A percentile compares a stretch with the other conserved stretches of the same genome.
These are phyloP conservation scores for Syncephalis fuscata DNA, from an alignment of 371 early-diverging fungal genomes.

Conservation along the genomic window DNA sequence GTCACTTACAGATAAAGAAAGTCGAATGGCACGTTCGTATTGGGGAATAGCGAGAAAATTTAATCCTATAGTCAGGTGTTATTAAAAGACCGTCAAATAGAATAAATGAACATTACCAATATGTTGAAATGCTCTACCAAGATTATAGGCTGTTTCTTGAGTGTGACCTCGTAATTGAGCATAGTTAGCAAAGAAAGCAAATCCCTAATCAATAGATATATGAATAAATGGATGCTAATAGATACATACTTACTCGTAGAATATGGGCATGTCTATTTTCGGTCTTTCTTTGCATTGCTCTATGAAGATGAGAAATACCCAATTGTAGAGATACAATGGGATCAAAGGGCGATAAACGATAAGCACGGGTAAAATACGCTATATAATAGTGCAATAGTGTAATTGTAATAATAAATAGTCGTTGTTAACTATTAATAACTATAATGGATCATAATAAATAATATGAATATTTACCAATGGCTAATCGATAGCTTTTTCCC, in stretches of 20 bases:
- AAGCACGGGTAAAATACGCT: conserved; percentile 46
- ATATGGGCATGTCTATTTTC: conserved; percentile 53
- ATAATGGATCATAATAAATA: not conserved
- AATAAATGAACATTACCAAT: conserved; percentile 19
- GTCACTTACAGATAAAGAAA: conserved; percentile 19
- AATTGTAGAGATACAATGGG: conserved; percentile 45
- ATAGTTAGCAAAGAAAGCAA: conserved; percentile 53
- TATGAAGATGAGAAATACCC: conserved; percentile 37
- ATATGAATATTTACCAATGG: conserved; percentile 27
- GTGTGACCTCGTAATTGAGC: conserved; percentile 22
- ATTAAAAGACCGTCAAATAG: not conserved
- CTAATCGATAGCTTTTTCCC: conserved; percentile 29
- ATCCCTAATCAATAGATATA: conserved; percentile 19
- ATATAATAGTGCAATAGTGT: not conserved
- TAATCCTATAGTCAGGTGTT: conserved; percentile 22
- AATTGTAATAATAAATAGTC: not conserved
- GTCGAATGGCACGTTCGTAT: conserved; percentile 51
- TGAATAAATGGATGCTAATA: not conserved
- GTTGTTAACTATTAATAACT: conserved; percentile 1
- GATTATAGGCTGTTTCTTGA: conserved; percentile 73
- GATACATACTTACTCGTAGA: conserved; percentile 19
- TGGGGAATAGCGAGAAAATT: conserved; percentile 62
- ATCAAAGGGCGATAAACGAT: conserved; percentile 33
- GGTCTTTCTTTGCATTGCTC: conserved; percentile 45
- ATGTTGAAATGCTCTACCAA: conserved; percentile 73